These are phyloP conservation scores for Exophiala viscosa DNA, from an alignment of 2,329 filamentous ascomycete genomes.

Conservation along the genomic window DNA sequence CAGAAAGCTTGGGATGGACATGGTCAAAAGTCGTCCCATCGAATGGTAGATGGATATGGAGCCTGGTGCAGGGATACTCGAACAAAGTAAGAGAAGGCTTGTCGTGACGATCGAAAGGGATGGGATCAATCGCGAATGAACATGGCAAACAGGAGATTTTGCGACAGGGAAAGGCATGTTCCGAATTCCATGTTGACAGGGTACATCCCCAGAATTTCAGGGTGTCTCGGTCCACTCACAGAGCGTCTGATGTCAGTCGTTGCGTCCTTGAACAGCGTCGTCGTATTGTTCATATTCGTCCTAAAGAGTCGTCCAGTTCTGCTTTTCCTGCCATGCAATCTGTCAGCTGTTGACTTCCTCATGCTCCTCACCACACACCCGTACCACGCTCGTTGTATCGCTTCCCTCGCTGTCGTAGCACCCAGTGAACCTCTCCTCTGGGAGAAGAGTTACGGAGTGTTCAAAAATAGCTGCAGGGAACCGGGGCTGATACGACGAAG, in stretches of 20 bases:
- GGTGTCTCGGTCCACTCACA: not conserved
- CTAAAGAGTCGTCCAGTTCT: not conserved
- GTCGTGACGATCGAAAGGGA: conserved; percentile 7
- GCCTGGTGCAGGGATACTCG: not conserved
- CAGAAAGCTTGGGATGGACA: conserved; percentile 4
- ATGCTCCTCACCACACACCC: not conserved
- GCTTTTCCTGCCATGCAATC: not conserved
- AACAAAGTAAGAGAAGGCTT: not conserved
- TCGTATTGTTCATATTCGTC: not conserved
- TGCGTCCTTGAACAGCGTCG: not conserved
- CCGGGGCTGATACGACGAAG: not conserved
- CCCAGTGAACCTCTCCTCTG: not conserved
- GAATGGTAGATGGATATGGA: conserved; percentile 5
- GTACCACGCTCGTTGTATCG: not conserved
- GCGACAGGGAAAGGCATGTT: conserved; percentile 14
- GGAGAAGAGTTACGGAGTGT: not conserved
- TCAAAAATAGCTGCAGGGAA: conserved; percentile 1
- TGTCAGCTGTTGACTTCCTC: too few species aligned
- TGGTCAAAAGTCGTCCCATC: not conserved
- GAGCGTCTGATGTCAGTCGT: conserved; percentile 8
- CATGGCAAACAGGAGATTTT: conserved; percentile 6
- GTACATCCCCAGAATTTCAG: conserved; percentile 12
- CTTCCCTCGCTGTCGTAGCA: not conserved
- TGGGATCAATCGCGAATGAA: conserved; percentile 12
- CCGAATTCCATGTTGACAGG: conserved; percentile 1